phyloP scores from a whole-genome alignment of 768 basidiomycete genomes.

The Kwoniella botswanensis region DNA sequence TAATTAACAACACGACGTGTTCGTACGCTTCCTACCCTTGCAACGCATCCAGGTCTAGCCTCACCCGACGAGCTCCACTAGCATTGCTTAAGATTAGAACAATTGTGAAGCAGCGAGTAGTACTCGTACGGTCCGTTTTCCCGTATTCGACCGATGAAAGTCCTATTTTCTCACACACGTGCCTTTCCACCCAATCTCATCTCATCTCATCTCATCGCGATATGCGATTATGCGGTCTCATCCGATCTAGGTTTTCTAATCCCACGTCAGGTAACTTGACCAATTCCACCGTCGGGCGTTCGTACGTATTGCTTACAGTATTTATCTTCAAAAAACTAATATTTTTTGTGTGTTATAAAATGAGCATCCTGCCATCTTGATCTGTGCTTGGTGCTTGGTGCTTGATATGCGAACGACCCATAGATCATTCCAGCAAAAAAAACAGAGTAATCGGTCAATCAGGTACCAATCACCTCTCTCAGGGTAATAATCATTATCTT shows the following conservation, averaged over 20 bases:
- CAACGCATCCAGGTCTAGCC: too few species aligned
- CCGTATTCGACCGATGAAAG: not conserved
- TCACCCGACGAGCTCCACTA: not conserved
- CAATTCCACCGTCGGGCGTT: too few species aligned
- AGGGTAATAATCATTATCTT: not conserved
- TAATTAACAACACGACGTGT: not conserved
- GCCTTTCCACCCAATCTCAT: not conserved
- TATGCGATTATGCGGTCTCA: not conserved
- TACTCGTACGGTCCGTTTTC: too few species aligned
- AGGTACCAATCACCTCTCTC: not conserved
- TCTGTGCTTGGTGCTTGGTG: not conserved
- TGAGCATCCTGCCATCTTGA: too few species aligned
- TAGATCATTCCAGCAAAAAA: constrained; percentile 13
- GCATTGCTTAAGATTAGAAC: not conserved
- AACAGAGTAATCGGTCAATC: not conserved
- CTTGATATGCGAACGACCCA: not conserved
- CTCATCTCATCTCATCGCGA: not conserved
- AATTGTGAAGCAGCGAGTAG: too few species aligned
- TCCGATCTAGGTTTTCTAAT: constrained; percentile 1
- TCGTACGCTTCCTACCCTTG: too few species aligned
- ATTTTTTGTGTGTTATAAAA: too few species aligned
- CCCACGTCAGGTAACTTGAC: not conserved
- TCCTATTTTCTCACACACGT: not conserved
- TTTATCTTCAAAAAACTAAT: too few species aligned
- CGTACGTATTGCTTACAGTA: too few species aligned